A percentile compares a stretch with the other conserved stretches of the same genome.
These are phyloP conservation scores for Neonectria faginata DNA, from an alignment of 2,329 filamentous ascomycete species.

Conservation along the genomic window DNA sequence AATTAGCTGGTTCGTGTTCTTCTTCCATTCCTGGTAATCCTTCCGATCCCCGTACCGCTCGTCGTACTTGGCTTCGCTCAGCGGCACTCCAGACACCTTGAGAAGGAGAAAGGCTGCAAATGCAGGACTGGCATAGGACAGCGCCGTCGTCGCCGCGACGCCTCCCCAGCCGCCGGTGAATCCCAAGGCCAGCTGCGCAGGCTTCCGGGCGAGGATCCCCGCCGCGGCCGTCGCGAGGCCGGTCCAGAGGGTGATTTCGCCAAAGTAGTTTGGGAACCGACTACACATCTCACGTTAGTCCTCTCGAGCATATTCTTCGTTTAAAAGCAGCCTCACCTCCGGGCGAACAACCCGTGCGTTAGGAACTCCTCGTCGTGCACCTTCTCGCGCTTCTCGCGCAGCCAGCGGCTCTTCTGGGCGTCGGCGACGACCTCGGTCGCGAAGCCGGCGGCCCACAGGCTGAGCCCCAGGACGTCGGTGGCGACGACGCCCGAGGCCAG, in stretches of 20 bases:
- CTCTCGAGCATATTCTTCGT: no score
- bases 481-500: slow-evolving; percentile 61
- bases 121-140: slow-evolving; percentile 70
- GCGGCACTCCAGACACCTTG: slow-evolving; percentile 72
- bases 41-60: slow-evolving; percentile 70
- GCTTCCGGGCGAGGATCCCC: slow-evolving; percentile 65
- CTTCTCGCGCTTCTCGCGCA: slow-evolving; percentile 71
- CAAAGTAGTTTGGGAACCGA: slow-evolving; percentile 78
- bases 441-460: slow-evolving; percentile 69
- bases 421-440: slow-evolving; percentile 72
- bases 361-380: slow-evolving; percentile 75
- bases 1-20: slow-evolving; percentile 72
- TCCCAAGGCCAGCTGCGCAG: slow-evolving; percentile 69
- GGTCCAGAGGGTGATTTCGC: slow-evolving; percentile 76
- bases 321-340: slow-evolving; percentile 52
- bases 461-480: slow-evolving; percentile 68
- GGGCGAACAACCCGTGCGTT: slow-evolving; percentile 71
- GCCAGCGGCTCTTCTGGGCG: slow-evolving; percentile 72
- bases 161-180: slow-evolving; percentile 57
- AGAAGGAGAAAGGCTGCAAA: slow-evolving; percentile 73
- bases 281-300: slow-evolving; percentile 36
- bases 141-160: slow-evolving; percentile 48
- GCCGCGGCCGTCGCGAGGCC: slow-evolving; percentile 71
- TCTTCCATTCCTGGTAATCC: slow-evolving; percentile 77
- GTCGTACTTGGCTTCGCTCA: slow-evolving; percentile 78